Evolutionary conservation across 768 basidiomycete genomes (phyloP), one percentile per base, ranked within the genome.

Genomic region (Naganishia onofrii): DNA sequence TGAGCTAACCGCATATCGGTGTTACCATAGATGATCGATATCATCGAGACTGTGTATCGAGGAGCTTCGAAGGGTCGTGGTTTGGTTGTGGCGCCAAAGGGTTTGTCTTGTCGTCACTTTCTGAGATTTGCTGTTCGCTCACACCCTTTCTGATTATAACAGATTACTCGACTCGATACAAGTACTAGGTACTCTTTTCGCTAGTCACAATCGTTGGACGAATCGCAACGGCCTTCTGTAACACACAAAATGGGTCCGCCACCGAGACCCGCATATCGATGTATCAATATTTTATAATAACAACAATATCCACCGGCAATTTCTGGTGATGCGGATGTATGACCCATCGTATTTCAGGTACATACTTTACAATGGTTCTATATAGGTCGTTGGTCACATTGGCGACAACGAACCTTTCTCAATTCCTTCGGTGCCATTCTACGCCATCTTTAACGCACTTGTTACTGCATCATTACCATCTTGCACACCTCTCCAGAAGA

Each of bases 31-130:
- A 83, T 98, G 79, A 94, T 98, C 76, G 95, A 98, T 80, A 94
- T 98, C 75, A 88, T 98, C 75, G 95, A 97, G 82, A 97, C 96
- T 10, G 95, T 98, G 7, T 98, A 97, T 81, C 88, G 96, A 72
- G 96, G 96, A 34, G 96, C 96, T 0, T 93, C 93, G 1, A 97
- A 97, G 77, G 96, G 95, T 15, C 89, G 95, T 67, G 94, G 96
- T 91, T 84, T 98, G 34, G 95, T 98, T 38, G 94, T 96, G 17
- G 93, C 93, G 0, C 94, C 94, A 0, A 93, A 93, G 86, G 94
- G 93, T 91, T 28, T 31, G 85, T 79, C 29, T 58, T 7, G 7
- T 60, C 23, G 23, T 63, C n/a, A 52, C 23, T n/a, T 32, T 46
- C 69, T 32, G 26, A 23, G 29, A 54, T 72, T 3, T 38, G 34